Evolutionary conservation across 805 yeast genomes (phyloP).

Genomic region (Ascoidea tarda): DNA sequence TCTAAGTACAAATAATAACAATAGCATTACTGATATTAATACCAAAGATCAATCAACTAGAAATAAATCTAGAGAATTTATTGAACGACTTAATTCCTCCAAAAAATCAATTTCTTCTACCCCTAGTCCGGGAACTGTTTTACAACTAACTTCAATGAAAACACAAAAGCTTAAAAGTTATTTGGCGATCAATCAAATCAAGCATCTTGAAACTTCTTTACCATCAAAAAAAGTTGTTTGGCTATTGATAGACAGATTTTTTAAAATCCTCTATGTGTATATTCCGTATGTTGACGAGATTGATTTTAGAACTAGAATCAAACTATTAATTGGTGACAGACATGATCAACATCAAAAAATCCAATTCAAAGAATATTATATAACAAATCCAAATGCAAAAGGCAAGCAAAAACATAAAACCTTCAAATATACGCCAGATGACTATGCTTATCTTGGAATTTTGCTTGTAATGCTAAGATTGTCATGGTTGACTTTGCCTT

Average conservation of each 20-base stretch:
- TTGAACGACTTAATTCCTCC: too few relatives aligned
- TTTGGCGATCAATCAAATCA: too few relatives aligned
- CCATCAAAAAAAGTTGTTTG: slow-evolving; percentile 44
- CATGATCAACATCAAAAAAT: slow-evolving; percentile 17
- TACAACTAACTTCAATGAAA: too few relatives aligned
- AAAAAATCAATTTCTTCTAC: neutral
- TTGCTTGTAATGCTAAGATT: slow-evolving; percentile 36
- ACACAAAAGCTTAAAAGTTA: too few relatives aligned
- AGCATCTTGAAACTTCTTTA: slow-evolving; percentile 24
- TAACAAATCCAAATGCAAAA: slow-evolving; percentile 13
- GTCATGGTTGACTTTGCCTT: slow-evolving; percentile 41
- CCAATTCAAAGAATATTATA: slow-evolving; percentile 17
- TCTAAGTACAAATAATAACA: too few relatives aligned
- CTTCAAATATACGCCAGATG: slow-evolving; percentile 21
- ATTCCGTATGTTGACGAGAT: slow-evolving; percentile 55
- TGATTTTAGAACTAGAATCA: slow-evolving; percentile 28
- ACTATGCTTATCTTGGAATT: slow-evolving; percentile 36
- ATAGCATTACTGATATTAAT: too few relatives aligned
- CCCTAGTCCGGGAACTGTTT: neutral
- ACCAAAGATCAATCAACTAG: too few relatives aligned
- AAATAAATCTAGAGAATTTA: too few relatives aligned
- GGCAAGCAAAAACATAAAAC: slow-evolving; percentile 16
- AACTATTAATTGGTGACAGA: slow-evolving; percentile 28
- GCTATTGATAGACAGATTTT: slow-evolving; percentile 43
- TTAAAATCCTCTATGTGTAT: slow-evolving; percentile 43